Conservation (phyloP, 2,329 filamentous ascomycete species). For the Neonectria sp. region DNA sequence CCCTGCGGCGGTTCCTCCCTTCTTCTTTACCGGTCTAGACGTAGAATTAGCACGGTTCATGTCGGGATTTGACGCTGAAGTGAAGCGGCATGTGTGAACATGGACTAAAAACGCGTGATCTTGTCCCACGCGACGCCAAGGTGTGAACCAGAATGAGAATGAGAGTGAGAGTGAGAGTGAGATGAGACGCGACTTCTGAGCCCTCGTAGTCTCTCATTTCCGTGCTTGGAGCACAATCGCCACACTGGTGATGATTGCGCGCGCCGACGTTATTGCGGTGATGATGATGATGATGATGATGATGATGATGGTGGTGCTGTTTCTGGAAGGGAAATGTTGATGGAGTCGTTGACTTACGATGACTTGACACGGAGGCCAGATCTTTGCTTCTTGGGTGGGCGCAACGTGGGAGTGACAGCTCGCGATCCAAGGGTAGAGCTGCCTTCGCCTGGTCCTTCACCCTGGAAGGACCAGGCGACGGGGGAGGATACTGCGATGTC, state of each 20-base stretch:
- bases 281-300: background rate
- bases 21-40: constrained; percentile 80
- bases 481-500: constrained; percentile 68
- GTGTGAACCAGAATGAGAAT: constrained; percentile 2
- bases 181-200: constrained; percentile 33
- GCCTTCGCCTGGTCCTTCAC: constrained; percentile 51
- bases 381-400: constrained; percentile 72
- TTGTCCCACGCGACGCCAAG: constrained; percentile 3
- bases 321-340: constrained; percentile 1
- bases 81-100: background rate
- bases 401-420: constrained; percentile 72
- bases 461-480: constrained; percentile 63
- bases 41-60: constrained; percentile 43
- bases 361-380: constrained; percentile 76
- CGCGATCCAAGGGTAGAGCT: constrained; percentile 68
- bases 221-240: constrained; percentile 5
- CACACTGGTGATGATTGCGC: background rate
- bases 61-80: background rate
- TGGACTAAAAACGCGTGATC: constrained; percentile 9
- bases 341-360: constrained; percentile 69
- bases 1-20: constrained; percentile 77
- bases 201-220: background rate
- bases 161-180: constrained; percentile 16
- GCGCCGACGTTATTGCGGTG: background rate
- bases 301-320: background rate